Base-by-base conservation (phyloP, 805 yeast species). In the Schwanniomyces polymorphus region DNA sequence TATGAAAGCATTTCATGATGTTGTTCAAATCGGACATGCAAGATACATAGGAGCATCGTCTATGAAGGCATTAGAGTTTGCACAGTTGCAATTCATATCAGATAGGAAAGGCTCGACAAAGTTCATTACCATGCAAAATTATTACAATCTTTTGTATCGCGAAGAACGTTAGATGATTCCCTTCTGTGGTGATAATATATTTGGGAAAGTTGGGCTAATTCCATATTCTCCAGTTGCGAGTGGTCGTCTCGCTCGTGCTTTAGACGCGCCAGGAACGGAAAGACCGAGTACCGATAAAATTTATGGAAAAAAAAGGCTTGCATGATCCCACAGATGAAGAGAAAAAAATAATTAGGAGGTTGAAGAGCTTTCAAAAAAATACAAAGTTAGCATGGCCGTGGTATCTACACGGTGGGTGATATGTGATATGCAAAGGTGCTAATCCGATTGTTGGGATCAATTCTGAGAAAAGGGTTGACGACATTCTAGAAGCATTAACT, bases 21-120 rank as follows among this genome's bases (percentile, higher is more conserved):
- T 78, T n/a, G 77, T 80, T 25, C 68, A 68, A 38, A 45, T 58
- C 35, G 85, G 84, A 12, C 56, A 65, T 31, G 69, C 70, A 3
- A 67, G 85, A 43, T 82, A 82, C 58, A 72, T 82, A 47, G 86
- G 86, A 9, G 86, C 86, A 1, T 81, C 86, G 1, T 63, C 83
- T 1, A 82, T 83, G 86, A 66, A 69, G 52, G 75, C 82, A 1
- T 61, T 66, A 16, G 80, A 82, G 53, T 82, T 84, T 58, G 79
- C 72, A 2, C 74, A 72, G 52, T 54, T 80, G 56, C 88, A 84
- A 56, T 64, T 60, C 48, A 63, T 73, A 47, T 88, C 88, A 3
- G 86, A 83, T 46, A 70, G 68, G 56, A 51, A 74, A 51, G 76
- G 76, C 29, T 84, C 84, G 84, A 68, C 69, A 50, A 81, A 80